Evolutionary conservation across 2,329 filamentous ascomycete species (phyloP).

Genomic region (Colletotrichum graminicola): DNA sequence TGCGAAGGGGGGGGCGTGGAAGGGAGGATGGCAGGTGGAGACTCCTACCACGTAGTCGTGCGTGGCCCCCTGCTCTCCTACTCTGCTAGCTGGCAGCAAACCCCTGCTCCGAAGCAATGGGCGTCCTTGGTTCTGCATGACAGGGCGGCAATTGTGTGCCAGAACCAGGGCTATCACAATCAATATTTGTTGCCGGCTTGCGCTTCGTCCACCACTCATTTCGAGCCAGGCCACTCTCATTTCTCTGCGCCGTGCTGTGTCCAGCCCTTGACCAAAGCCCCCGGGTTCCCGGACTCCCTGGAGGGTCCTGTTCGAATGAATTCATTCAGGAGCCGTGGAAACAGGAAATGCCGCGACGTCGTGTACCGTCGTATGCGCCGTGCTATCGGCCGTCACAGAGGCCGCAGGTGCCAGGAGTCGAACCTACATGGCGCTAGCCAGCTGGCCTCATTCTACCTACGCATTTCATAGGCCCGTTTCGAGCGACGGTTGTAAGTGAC

Average conservation of each 20-base stretch:
- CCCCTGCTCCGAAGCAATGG: slow-evolving; percentile 34
- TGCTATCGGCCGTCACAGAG: slow-evolving; percentile 43
- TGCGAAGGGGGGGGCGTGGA: slow-evolving; percentile 22
- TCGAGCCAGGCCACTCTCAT: slow-evolving; percentile 26
- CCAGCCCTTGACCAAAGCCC: slow-evolving; percentile 26
- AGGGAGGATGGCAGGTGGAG: slow-evolving; percentile 39
- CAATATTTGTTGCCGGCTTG: background rate
- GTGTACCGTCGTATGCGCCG: slow-evolving; percentile 16
- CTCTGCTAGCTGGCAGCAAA: slow-evolving; percentile 28
- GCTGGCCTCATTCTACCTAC: slow-evolving; percentile 58
- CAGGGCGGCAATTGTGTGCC: slow-evolving; percentile 14
- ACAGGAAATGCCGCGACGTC: slow-evolving; percentile 24
- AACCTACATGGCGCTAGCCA: slow-evolving; percentile 43
- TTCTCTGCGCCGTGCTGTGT: slow-evolving; percentile 24
- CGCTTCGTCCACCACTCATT: slow-evolving; percentile 31
- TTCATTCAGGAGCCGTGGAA: slow-evolving; percentile 15
- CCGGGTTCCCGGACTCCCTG: slow-evolving; percentile 10
- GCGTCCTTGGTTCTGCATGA: slow-evolving; percentile 33
- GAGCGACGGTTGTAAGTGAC: slow-evolving; percentile 50
- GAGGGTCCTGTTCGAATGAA: slow-evolving; percentile 1
- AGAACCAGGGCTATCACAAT: slow-evolving; percentile 26
- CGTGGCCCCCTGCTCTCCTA: slow-evolving; percentile 16
- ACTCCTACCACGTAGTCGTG: slow-evolving; percentile 32
- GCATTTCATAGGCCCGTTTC: slow-evolving; percentile 54
- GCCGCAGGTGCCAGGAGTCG: slow-evolving; percentile 51